Evolutionary conservation across 2,329 filamentous ascomycete species (phyloP), one percentile per base, ranked within the genome.

Genomic region (Penicillium sp.): DNA sequence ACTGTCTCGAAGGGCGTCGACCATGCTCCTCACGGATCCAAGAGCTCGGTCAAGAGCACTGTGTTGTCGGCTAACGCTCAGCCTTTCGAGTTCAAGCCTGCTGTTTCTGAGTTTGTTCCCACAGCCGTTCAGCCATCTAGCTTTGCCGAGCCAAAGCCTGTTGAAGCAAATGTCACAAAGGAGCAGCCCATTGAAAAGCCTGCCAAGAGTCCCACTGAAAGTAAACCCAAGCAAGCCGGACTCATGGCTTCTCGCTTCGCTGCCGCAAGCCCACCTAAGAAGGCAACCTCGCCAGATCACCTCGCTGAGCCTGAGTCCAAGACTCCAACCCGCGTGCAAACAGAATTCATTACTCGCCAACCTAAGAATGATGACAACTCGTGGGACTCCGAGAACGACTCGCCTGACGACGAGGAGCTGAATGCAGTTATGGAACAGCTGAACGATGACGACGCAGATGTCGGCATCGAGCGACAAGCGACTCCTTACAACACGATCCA

Each of bases 361-460:
- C 32, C 38, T 32, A 35, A 42, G 19, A 24, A 37, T 17, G 29
- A 61, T 13, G 41, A 34, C n/a, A 45, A 49, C 12, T 49, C 54
- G 29, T 45, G 58, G 13, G 58, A 58, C 42, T 61, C 61, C 6
- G 62, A 55, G 3, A 52, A 61, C 5, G 68, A 69, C 21, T 70
- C 69, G 0, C 61, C 60, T n/a, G 60, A 72, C 48, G 67, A 69
- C 32, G 63, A 91, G 58, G 89, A 96, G 64, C 90, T 96, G 61
- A 90, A 96, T 72, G 88, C 85, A 39, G 83, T 96, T 45, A 95
- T 97, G 88, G 81, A 84, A 56, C 85, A 93, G 53, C 78, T 96
- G 60, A 84, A 88, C 51, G 80, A 77, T 51, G 80, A 77, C 42
- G 82, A 88, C 57, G 85, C 85, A 2, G 82, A 84, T 45, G 80